Evolutionary conservation across 257 asterid species (phyloP), one percentile per base, ranked within the genome.

Genomic region (Coffea canephora): DNA sequence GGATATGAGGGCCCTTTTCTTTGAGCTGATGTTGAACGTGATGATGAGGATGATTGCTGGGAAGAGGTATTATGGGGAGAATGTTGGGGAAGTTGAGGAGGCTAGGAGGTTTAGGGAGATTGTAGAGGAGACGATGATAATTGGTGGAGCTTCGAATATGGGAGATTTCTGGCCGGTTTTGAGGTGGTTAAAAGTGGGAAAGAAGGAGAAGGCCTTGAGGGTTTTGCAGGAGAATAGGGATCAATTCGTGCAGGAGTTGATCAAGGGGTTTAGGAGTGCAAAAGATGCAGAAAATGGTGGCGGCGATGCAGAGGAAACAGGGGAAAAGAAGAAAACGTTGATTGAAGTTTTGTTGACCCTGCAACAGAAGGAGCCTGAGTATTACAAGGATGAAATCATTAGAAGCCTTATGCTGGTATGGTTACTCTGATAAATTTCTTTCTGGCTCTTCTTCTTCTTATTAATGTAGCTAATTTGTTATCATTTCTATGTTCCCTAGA

Each of bases 31-130:
- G 11, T 31, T 86, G 74, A 89, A 89, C 62, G 74, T 80, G 49
- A 41, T 89, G 79, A 87, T 83, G 91, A 79, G 86, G 70, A 87
- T 86, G 88, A 84, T 87, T 27, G 87, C 88, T 1, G 91, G 90
- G 41, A 87, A 87, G 48, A 46, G 81, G 73, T 87, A 83, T 48
- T 83, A 34, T 16, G 87, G 90, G 0, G 84, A 74, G 46, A 65
- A 81, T 34, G 83, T 23, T 18, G 74, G 65, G 84, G 64, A 81
- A 3, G n/a, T 46, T 11, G 89, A 83, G 79, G 82, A 84, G 57
- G 86, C 85, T 1, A 64, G 7, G 23, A 80, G 78, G 83, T 85
- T 89, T 74, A 82, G 71, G 73, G 81, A 78, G 79, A 87, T 87
- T 1, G 76, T 83, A 11, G 54, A 10, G 0, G 88, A 85, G 64